Conservation (phyloP, 257 asterid genomes). For the Haberlea rhodopensis region DNA sequence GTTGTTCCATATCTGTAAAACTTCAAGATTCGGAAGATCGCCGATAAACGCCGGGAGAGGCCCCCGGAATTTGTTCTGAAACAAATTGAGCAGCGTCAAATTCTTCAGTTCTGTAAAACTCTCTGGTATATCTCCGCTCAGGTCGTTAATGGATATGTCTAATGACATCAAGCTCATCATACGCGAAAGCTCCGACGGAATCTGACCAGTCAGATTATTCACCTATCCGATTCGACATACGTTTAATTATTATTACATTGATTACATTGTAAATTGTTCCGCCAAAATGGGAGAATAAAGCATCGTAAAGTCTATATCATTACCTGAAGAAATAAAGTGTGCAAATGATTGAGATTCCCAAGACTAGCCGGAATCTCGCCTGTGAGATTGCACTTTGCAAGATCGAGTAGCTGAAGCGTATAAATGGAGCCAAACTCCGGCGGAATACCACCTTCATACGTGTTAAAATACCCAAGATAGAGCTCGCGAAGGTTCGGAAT, state of each 20-base stretch:
- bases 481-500: slow-evolving; percentile 56
- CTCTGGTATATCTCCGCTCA: slow-evolving; percentile 64
- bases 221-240: slow-evolving; percentile 13
- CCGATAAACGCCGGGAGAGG: slow-evolving; percentile 68
- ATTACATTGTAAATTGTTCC: no score
- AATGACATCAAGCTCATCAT: slow-evolving; percentile 63
- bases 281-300: no score
- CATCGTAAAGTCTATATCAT: no score
- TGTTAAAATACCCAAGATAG: slow-evolving; percentile 60
- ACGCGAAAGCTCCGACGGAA: slow-evolving; percentile 72
- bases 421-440: slow-evolving; percentile 58
- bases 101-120: slow-evolving; percentile 49
- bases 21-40: slow-evolving; percentile 76
- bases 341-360: slow-evolving; percentile 66
- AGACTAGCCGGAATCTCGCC: slow-evolving; percentile 74
- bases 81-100: slow-evolving; percentile 56
- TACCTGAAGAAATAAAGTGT: slow-evolving; percentile 68
- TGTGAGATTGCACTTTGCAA: slow-evolving; percentile 59
- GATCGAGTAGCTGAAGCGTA: slow-evolving; percentile 51
- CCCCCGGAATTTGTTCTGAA: slow-evolving; percentile 61
- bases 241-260: neutral
- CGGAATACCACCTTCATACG: slow-evolving; percentile 77
- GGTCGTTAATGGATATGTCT: slow-evolving; percentile 65
- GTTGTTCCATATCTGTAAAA: slow-evolving; percentile 69
- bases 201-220: slow-evolving; percentile 58